Percentiles rank a stretch among this genome's conserved stretches.
These are phyloP conservation scores for Cicer arietinum DNA, from an alignment of 306 rosid species.

Conservation along the genomic window DNA sequence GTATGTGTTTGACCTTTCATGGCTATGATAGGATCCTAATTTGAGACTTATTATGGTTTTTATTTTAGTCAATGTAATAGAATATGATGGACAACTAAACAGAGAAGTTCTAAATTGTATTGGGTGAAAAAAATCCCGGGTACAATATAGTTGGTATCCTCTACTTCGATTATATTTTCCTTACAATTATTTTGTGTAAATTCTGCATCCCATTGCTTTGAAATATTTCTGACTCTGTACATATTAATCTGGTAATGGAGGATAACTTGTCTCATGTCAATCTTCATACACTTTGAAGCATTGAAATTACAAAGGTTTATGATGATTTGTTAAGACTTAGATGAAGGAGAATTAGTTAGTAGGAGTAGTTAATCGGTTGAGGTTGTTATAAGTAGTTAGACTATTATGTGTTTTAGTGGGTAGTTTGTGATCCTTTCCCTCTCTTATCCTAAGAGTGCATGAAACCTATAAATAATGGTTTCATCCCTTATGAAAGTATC, in stretches of 20 bases:
- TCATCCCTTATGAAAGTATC: too few species aligned
- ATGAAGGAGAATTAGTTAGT: too few species aligned
- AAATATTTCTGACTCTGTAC: slow-evolving; percentile 4
- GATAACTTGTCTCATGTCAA: background rate
- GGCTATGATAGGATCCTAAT: slow-evolving; percentile 11
- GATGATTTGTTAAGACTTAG: background rate
- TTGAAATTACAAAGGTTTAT: slow-evolving; percentile 12
- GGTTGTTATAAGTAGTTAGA: too few species aligned
- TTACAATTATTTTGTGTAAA: background rate
- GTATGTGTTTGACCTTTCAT: slow-evolving; percentile 18
- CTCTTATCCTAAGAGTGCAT: too few species aligned
- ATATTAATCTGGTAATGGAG: slow-evolving; percentile 8
- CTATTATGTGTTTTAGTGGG: too few species aligned
- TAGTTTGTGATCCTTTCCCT: too few species aligned
- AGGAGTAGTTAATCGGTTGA: too few species aligned
- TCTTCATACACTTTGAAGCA: slow-evolving; percentile 4
- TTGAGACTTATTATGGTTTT: slow-evolving; percentile 5
- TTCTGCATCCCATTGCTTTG: slow-evolving; percentile 11
- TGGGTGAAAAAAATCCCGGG: background rate
- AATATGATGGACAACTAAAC: slow-evolving; percentile 12
- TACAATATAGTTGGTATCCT: slow-evolving; percentile 24
- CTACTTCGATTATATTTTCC: slow-evolving; percentile 10
- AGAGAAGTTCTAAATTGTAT: slow-evolving; percentile 12
- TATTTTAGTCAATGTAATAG: slow-evolving; percentile 16
- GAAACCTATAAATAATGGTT: too few species aligned